These are phyloP conservation scores for Fomitopsis pinicola DNA, from an alignment of 1,284 basidiomycete species.

Conservation along the genomic window DNA sequence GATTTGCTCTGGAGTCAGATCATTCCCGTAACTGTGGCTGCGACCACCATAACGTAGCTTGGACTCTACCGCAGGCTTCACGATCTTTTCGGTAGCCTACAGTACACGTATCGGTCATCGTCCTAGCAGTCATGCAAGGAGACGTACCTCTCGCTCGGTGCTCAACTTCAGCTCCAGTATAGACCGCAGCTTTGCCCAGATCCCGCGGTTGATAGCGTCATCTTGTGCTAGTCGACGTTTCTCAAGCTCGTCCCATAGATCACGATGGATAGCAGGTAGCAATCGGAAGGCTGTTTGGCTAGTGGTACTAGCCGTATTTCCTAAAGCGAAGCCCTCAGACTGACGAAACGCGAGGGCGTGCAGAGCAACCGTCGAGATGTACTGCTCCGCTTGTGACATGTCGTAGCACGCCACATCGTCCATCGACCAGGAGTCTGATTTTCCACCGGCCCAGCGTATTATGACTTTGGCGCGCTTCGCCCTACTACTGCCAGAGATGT, in stretches of 20 bases:
- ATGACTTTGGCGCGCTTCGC: conserved; percentile 69
- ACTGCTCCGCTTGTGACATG: conserved; percentile 84
- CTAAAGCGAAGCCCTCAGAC: conserved; percentile 58
- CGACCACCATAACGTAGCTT: conserved; percentile 4
- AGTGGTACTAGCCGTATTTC: conserved; percentile 35
- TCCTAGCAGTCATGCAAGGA: conserved; percentile 16
- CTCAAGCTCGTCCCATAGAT: conserved; percentile 94
- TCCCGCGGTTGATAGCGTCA: conserved; percentile 60
- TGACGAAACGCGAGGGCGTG: conserved; percentile 67
- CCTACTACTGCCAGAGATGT: conserved; percentile 63
- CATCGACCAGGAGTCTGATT: conserved; percentile 76
- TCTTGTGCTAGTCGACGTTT: conserved; percentile 55
- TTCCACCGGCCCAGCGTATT: conserved; percentile 68
- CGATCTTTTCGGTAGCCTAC: conserved; percentile 24
- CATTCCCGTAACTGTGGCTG: conserved; percentile 14
- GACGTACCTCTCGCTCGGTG: conserved; percentile 28
- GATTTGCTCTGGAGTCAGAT: conserved; percentile 44
- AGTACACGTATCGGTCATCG: conserved; percentile 18
- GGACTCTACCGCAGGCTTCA: background rate
- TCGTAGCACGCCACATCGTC: conserved; percentile 81
- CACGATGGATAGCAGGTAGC: conserved; percentile 81
- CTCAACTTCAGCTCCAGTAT: conserved; percentile 59
- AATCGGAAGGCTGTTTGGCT: conserved; percentile 62
- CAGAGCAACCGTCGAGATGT: conserved; percentile 83
- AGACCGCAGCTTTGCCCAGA: conserved; percentile 68